A percentile compares a stretch with the other conserved stretches of the same genome.
Evolutionary conservation across 257 asterid genomes (phyloP).

Genomic region (Ilex aquifolium): DNA sequence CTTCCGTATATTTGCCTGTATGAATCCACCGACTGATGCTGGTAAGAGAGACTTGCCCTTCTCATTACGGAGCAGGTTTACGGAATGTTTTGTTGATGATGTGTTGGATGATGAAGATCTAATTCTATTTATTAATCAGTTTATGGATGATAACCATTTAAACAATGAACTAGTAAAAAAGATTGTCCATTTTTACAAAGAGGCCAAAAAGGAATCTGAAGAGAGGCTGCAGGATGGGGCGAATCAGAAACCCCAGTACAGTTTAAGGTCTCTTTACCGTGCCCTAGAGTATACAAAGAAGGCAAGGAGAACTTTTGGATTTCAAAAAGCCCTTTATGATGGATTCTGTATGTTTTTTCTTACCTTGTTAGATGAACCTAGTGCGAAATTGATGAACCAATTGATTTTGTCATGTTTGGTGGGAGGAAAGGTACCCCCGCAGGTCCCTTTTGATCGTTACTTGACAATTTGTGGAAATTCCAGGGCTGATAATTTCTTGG

Average conservation of each 20-base stretch:
- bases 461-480: slow-evolving; percentile 22
- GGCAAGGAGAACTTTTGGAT: slow-evolving; percentile 47
- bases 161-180: slow-evolving; percentile 25
- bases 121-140: slow-evolving; percentile 56
- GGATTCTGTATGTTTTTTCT: slow-evolving; percentile 89
- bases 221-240: slow-evolving; percentile 98
- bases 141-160: slow-evolving; percentile 45
- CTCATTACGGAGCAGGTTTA: slow-evolving; percentile 77
- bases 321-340: slow-evolving; percentile 66
- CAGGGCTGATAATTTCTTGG: slow-evolving; percentile 28
- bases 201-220: slow-evolving; percentile 67
- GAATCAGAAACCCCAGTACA: slow-evolving; percentile 93
- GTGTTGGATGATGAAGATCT: slow-evolving; percentile 79
- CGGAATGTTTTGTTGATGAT: slow-evolving; percentile 91
- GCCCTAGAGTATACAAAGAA: slow-evolving; percentile 65
- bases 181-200: slow-evolving; percentile 65
- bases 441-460: slow-evolving; percentile 43
- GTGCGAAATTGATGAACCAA: slow-evolving; percentile 61
- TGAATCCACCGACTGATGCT: slow-evolving; percentile 99
- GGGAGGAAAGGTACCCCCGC: slow-evolving; percentile 37
- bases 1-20: slow-evolving; percentile 92
- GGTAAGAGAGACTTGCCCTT: slow-evolving; percentile 86
- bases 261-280: slow-evolving; percentile 88
- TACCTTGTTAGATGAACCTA: slow-evolving; percentile 59
- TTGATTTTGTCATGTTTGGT: slow-evolving; percentile 47